Base-by-base conservation (phyloP, 2,329 filamentous ascomycete species). In the Ceratocystis variospora region DNA sequence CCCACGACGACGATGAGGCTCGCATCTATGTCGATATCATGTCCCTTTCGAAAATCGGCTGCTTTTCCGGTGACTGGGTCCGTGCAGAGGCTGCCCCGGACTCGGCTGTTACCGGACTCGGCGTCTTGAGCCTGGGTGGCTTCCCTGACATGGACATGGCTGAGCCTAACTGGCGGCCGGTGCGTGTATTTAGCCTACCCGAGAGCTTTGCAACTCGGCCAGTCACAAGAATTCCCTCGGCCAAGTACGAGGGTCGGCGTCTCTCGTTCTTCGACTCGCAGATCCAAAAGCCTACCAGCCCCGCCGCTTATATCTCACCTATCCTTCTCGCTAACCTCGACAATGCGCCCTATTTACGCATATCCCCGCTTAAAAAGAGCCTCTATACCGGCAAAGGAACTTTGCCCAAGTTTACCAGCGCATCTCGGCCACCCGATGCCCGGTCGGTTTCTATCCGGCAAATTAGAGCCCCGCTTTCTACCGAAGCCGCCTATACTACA, bases 21-120 rank as follows among this genome's bases (percentile, higher is more conserved):
- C 86, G 94, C 61, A 83, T 97, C 1, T 99, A 93, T 72, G 92
- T 99, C 4, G 91, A 96, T 71, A 87, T 95, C 6, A 87, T 84
- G 67, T 89, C 90, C 0, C 77, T 99, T 22, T 87, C 90, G 15
- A 91, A 92, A 71, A 87, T 99, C 65, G 92, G 93, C 17, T 97
- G 93, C 75, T 99, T 99, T 73, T 97, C 93, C 0, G 94, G 94
- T 37, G 94, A 99, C 73, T 99, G 94, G 94, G 90, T 96, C 10
- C 86, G 88, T 25, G 80, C 96, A 10, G 90, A 96, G 76, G 81
- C 84, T 5, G 83, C 89, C 0, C 82, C 88, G 70, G 89, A 91
- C 72, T 88, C 89, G 68, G 87, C 83, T 25, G 77, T 79, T 17
- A 87, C 84, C 73, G 88, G 80, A 19, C 83, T 84, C 70, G 88